Percentiles rank a stretch among this genome's conserved stretches.
phyloP scores from a whole-genome alignment of 306 rosid species.

The Dalbergia cochinchinensis region DNA sequence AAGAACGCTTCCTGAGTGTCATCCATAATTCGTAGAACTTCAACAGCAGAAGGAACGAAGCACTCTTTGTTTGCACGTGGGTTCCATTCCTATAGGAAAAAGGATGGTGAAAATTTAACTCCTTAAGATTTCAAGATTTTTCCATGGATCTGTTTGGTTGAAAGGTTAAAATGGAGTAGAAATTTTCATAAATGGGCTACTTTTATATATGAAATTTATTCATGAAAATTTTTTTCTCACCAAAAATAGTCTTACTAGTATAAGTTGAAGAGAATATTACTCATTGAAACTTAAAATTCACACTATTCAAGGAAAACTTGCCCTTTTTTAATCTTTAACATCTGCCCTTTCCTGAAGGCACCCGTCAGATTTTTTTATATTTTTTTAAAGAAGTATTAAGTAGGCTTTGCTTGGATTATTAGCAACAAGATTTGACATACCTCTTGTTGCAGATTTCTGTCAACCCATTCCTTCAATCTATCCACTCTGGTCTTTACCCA shows the following conservation, averaged over 20 bases:
- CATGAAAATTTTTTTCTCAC: no score
- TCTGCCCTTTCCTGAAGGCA: no score
- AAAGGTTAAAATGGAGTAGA: no score
- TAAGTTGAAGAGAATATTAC: no score
- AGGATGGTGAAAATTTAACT: not conserved
- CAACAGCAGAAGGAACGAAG: conserved; percentile 76
- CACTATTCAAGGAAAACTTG: no score
- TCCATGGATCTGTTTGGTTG: no score
- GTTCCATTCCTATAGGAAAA: conserved; percentile 67
- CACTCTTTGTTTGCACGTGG: conserved; percentile 72
- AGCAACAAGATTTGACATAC: conserved; percentile 50
- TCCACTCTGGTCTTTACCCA: conserved; percentile 80
- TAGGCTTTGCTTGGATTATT: conserved; percentile 10
- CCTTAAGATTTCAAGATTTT: no score
- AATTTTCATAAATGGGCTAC: no score
- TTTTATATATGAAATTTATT: no score
- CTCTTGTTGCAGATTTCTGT: conserved; percentile 82
- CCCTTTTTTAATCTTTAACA: no score
- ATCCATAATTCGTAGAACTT: conserved; percentile 72
- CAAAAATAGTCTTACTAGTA: no score
- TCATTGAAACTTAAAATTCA: no score
- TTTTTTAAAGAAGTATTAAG: not conserved
- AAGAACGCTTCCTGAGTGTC: conserved; percentile 79
- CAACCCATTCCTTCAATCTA: conserved; percentile 75
- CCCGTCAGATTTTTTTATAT: not conserved